These are phyloP conservation scores for Ophiostoma montium DNA, from an alignment of 2,329 filamentous ascomycete species.

Conservation along the genomic window DNA sequence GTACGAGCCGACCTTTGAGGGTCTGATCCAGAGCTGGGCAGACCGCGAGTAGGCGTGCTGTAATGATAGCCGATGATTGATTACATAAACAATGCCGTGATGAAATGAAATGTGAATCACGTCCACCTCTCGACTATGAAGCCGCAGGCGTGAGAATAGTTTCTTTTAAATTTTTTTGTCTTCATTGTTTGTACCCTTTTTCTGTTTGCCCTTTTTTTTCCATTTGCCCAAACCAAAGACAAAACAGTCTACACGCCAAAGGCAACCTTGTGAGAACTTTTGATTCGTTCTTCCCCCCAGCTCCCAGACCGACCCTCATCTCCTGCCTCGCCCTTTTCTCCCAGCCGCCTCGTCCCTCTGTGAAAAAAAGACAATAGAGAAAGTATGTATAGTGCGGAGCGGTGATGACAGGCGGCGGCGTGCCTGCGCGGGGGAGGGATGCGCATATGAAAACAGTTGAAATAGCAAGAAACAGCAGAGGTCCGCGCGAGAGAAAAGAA, in stretches of 20 bases:
- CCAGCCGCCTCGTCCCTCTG: background rate
- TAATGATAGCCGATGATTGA: too few relatives aligned
- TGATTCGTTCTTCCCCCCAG: background rate
- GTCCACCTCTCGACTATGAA: background rate
- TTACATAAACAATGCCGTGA: too few relatives aligned
- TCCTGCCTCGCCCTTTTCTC: background rate
- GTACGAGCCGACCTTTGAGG: slow-evolving; percentile 68
- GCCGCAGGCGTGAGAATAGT: background rate
- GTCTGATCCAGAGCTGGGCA: slow-evolving; percentile 72
- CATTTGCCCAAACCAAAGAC: slow-evolving; percentile 1
- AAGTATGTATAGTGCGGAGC: background rate
- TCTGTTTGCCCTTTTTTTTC: slow-evolving; percentile 1
- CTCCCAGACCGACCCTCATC: background rate
- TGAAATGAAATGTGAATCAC: too few relatives aligned
- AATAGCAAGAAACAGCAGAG: slow-evolving; percentile 1
- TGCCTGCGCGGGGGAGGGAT: background rate
- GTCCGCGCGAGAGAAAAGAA: background rate
- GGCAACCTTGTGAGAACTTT: background rate
- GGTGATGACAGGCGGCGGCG: background rate
- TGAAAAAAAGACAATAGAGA: background rate
- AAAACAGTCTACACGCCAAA: background rate
- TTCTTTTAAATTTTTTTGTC: slow-evolving; percentile 5
- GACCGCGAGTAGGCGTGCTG: slow-evolving; percentile 33
- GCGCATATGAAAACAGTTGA: background rate
- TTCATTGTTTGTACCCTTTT: slow-evolving; percentile 2